phyloP scores from a whole-genome alignment of 352 stramenopile genomes.

The Phytopythium delawarense region DNA sequence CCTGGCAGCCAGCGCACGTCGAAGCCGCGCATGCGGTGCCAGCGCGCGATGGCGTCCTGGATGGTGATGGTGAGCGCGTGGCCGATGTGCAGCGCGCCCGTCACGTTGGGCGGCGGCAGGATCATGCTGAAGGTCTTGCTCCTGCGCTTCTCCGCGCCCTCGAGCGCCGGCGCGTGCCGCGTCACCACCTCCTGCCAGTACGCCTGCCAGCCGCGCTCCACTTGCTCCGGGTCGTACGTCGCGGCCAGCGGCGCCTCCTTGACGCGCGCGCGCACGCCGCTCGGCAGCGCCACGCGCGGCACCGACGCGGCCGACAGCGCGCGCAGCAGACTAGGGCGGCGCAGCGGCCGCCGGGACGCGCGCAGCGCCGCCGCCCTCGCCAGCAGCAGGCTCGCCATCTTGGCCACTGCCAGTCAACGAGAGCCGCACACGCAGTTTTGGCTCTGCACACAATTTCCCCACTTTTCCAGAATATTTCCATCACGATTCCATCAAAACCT shows the following conservation, averaged over 20 bases:
- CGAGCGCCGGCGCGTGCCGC: slow-evolving; percentile 11
- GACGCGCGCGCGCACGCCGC: slow-evolving; percentile 47
- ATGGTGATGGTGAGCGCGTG: slow-evolving; percentile 97
- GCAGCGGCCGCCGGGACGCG: background rate
- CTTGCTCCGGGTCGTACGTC: slow-evolving; percentile 55
- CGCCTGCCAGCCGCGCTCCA: slow-evolving; percentile 68
- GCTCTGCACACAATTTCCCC: background rate
- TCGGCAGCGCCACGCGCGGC: slow-evolving; percentile 26
- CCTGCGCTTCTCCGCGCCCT: background rate
- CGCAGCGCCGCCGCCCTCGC: background rate
- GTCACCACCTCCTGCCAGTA: slow-evolving; percentile 61
- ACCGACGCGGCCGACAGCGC: background rate
- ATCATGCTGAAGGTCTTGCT: slow-evolving; percentile 67
- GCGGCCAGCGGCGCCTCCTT: slow-evolving; percentile 43
- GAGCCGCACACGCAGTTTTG: background rate
- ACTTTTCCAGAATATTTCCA: too few species aligned
- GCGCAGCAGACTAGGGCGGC: too few species aligned
- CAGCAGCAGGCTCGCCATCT: background rate
- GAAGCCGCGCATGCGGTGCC: slow-evolving; percentile 98
- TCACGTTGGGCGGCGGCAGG: slow-evolving; percentile 98
- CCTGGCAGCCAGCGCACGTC: slow-evolving; percentile 96
- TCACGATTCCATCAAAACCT: too few species aligned
- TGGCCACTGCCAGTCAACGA: background rate
- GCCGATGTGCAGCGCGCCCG: slow-evolving; percentile 96
- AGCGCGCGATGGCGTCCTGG: slow-evolving; percentile 95